phyloP scores from a whole-genome alignment of 805 yeast species.

The Metschnikowia cerradonensis region DNA sequence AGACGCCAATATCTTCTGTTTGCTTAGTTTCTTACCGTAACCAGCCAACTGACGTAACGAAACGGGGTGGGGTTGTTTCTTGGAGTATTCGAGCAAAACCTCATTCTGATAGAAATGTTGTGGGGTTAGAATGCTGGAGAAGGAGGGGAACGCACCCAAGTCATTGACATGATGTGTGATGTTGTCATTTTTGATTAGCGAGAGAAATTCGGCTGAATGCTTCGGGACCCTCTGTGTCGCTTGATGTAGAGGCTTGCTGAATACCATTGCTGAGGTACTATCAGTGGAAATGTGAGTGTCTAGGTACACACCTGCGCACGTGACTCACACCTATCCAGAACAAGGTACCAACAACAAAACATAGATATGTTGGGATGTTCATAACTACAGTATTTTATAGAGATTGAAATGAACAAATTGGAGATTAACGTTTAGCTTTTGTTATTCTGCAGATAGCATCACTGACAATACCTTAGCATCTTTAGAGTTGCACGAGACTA shows the following conservation, averaged over 20 bases:
- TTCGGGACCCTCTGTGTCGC: constrained; percentile 22
- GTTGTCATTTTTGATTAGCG: constrained; percentile 27
- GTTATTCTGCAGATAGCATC: too few relatives aligned
- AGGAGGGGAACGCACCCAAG: constrained; percentile 40
- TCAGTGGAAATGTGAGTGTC: background rate
- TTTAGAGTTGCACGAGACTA: too few relatives aligned
- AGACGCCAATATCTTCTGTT: constrained; percentile 70
- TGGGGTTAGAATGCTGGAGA: constrained; percentile 40
- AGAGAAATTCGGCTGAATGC: constrained; percentile 33
- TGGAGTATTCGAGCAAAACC: constrained; percentile 57
- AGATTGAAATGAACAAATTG: too few relatives aligned
- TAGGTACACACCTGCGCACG: background rate
- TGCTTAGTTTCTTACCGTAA: constrained; percentile 74
- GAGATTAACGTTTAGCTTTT: too few relatives aligned
- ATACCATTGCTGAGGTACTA: background rate
- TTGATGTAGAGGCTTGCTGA: constrained; percentile 2
- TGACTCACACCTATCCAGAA: background rate
- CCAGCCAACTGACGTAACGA: constrained; percentile 87
- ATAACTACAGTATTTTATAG: too few relatives aligned
- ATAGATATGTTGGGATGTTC: too few relatives aligned
- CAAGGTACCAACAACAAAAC: background rate
- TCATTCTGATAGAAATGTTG: constrained; percentile 88
- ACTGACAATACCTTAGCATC: too few relatives aligned
- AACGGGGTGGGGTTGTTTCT: constrained; percentile 78
- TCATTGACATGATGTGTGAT: constrained; percentile 29